Evolutionary conservation across 169 alveolate genomes (phyloP).

Genomic region (Babesia ovata): DNA sequence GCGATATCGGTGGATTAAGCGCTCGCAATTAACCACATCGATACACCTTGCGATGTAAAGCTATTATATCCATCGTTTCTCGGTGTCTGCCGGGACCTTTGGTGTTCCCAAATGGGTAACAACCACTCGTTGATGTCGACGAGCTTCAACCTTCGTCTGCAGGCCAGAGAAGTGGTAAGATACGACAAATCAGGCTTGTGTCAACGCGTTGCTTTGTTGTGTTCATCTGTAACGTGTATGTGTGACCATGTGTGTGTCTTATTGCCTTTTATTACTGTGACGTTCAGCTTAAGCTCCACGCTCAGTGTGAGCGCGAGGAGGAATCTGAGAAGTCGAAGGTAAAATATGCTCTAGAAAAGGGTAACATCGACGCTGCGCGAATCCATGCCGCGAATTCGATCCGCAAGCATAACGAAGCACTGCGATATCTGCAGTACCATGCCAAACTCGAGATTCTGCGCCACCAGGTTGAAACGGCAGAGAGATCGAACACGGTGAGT

Average conservation of each 20-base stretch:
- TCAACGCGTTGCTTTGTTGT: not conserved
- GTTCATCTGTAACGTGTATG: not conserved
- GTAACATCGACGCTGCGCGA: slow-evolving; percentile 62
- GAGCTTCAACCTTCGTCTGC: slow-evolving; percentile 61
- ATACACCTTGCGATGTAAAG: not conserved
- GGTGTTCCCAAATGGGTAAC: slow-evolving; percentile 45
- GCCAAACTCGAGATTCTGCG: slow-evolving; percentile 53
- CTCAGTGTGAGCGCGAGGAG: slow-evolving; percentile 58
- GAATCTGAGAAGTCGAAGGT: slow-evolving; percentile 53
- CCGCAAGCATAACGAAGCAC: slow-evolving; percentile 57
- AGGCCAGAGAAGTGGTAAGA: slow-evolving; percentile 64
- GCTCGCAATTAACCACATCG: not conserved
- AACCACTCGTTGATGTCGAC: slow-evolving; percentile 57
- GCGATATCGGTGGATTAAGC: not conserved
- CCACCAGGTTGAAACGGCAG: slow-evolving; percentile 47
- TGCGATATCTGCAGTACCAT: slow-evolving; percentile 51
- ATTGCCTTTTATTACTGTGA: not conserved
- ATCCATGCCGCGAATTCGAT: slow-evolving; percentile 64
- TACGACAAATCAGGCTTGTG: not conserved
- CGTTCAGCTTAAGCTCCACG: slow-evolving; percentile 41
- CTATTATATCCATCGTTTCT: not conserved
- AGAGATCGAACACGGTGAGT: slow-evolving; percentile 49
- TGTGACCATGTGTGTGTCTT: not conserved
- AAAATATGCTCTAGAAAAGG: slow-evolving; percentile 55
- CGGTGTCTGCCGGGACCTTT: not conserved